Conservation (phyloP, 192 early-diverging fungal species). For the Linnemannia elongata region DNA sequence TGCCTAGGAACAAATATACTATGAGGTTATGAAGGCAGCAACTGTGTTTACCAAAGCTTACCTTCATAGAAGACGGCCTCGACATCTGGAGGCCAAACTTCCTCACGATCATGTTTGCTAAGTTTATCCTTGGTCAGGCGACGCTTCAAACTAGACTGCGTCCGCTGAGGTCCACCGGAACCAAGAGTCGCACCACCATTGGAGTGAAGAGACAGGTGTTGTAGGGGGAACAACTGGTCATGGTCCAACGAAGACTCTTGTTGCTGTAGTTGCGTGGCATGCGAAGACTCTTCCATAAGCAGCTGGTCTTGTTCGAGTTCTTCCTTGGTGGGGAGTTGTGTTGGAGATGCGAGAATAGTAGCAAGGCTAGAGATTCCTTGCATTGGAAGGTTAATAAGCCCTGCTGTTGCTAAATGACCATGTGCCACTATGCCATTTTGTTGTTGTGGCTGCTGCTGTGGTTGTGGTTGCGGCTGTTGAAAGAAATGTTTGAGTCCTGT, state of each 20-base stretch:
- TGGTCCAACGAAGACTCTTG: background rate
- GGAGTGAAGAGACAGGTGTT: background rate
- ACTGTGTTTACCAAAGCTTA: constrained; percentile 10
- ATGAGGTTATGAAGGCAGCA: background rate
- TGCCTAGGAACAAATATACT: background rate
- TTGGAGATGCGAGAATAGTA: background rate
- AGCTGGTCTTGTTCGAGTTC: background rate
- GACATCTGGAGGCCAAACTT: constrained; percentile 71
- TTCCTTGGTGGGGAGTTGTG: background rate
- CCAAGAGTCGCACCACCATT: background rate
- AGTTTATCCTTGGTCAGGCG: constrained; percentile 43
- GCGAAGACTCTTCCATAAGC: background rate
- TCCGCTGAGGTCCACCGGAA: constrained; percentile 17
- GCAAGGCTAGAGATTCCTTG: background rate
- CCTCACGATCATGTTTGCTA: constrained; percentile 42
- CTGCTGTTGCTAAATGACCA: background rate
- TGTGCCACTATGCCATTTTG: background rate
- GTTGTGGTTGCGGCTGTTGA: constrained; percentile 19
- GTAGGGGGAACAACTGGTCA: background rate
- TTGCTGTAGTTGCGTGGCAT: background rate
- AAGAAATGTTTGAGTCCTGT: constrained; percentile 16
- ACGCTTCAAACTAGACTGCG: constrained; percentile 30
- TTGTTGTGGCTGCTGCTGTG: constrained; percentile 14
- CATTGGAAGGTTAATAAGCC: background rate
- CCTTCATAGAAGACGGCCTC: constrained; percentile 74